These are phyloP conservation scores for Neonectria magnoliae DNA, from an alignment of 2,329 filamentous ascomycete genomes.

Conservation along the genomic window DNA sequence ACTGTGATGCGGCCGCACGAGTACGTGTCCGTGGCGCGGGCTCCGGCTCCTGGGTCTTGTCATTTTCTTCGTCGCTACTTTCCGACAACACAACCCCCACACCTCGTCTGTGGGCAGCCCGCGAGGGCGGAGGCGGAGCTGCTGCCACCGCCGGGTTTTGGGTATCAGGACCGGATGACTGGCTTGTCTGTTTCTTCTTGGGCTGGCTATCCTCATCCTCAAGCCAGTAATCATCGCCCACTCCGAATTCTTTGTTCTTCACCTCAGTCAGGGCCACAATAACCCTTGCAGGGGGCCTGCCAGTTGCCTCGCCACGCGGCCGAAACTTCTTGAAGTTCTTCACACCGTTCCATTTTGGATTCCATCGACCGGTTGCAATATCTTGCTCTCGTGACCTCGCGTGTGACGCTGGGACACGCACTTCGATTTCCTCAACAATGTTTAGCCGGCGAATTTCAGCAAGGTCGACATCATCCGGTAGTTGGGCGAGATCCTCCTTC, in stretches of 20 bases:
- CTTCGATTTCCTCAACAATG: slow-evolving; percentile 79
- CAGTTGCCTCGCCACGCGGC: slow-evolving; percentile 61
- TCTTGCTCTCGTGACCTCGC: slow-evolving; percentile 58
- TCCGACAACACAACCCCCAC: slow-evolving; percentile 48
- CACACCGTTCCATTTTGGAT: slow-evolving; percentile 90
- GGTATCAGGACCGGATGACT: slow-evolving; percentile 36
- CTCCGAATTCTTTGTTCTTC: slow-evolving; percentile 75
- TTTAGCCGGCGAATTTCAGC: slow-evolving; percentile 77
- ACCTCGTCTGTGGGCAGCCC: slow-evolving; percentile 28
- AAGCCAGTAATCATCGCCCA: slow-evolving; percentile 82
- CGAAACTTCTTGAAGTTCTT: slow-evolving; percentile 96
- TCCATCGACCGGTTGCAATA: slow-evolving; percentile 72
- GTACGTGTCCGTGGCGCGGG: slow-evolving; percentile 32
- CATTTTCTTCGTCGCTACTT: slow-evolving; percentile 49
- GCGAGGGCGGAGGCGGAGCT: slow-evolving; percentile 21
- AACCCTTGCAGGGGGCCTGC: slow-evolving; percentile 58
- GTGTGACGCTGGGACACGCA: slow-evolving; percentile 55
- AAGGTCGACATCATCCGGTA: slow-evolving; percentile 73
- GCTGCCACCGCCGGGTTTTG: slow-evolving; percentile 21
- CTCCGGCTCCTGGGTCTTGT: slow-evolving; percentile 23
- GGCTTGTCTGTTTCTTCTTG: slow-evolving; percentile 43
- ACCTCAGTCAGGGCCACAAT: slow-evolving; percentile 79
- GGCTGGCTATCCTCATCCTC: slow-evolving; percentile 57
- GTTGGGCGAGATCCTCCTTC: slow-evolving; percentile 61
- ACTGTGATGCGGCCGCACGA: slow-evolving; percentile 41